Evolutionary conservation across 2,329 filamentous ascomycete species (phyloP), one percentile per base, ranked within the genome.

Genomic region (Claviceps monticola): DNA sequence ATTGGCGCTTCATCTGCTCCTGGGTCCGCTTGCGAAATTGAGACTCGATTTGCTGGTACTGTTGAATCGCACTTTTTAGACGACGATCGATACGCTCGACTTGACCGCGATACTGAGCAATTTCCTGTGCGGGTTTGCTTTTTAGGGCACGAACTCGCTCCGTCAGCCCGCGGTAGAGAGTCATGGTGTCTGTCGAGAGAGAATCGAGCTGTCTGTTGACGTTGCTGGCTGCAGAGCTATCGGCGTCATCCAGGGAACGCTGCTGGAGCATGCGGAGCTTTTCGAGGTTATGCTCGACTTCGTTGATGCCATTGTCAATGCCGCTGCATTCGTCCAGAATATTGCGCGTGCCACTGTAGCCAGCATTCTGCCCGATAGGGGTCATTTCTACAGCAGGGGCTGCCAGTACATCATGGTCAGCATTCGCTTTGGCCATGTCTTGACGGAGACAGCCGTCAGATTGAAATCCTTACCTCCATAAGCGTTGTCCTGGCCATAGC

Each of bases 1-100:
- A 95, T 66, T 96, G 89, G 51, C 93, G 80, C 58, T 83, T 85
- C 71, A 94, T 86, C 68, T 94, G 88, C 48, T 88, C 85, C 65
- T 87, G 79, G 36, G 88, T 81, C 59, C 84, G 83, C 68, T 86
- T 85, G 64, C 85, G 80, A 75, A 90, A 95, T 21, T 83, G 77
- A 1, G 80, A 80, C 68, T 97, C 90, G 51, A 88, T 75, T 57
- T 81, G 76, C 68, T 93, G 88, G 73, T 90, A 96, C 55, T 81
- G 73, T 59, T 86, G 80, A 66, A 95, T 91, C 54, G 87, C 86
- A 45, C 77, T 73, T 72, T 91, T 90, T 59, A 96, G 75, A 52
- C 84, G 79, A 50, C 85, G 79, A 66, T 94, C 87, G 46, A 93
- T 80, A 53, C 83, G 83, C 60, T 84, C 84, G 57, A 96, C 84